A percentile compares a stretch with the other conserved stretches of the same genome.
These are phyloP conservation scores for Helenozyma baotianmanensis DNA, from an alignment of 805 yeast species.

Conservation along the genomic window DNA sequence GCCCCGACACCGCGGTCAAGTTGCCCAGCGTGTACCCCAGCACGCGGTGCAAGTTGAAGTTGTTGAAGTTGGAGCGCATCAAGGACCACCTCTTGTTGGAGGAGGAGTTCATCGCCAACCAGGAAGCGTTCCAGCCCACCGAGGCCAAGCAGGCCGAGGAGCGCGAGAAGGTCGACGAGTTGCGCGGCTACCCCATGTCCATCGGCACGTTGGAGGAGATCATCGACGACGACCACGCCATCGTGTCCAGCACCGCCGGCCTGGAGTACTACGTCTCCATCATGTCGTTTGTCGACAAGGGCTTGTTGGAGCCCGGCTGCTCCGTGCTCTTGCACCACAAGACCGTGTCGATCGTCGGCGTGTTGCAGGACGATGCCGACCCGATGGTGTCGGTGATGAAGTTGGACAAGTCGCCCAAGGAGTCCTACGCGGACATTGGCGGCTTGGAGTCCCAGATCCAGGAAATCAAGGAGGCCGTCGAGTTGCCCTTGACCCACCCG, in stretches of 20 bases:
- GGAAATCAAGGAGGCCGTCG: conserved; percentile 96
- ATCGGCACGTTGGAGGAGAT: conserved; percentile 96
- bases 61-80: conserved; percentile 90
- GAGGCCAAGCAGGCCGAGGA: conserved; percentile 97
- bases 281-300: conserved; percentile 94
- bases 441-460: conserved; percentile 94
- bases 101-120: conserved; percentile 93
- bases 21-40: conserved; percentile 87
- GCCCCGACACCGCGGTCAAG: conserved; percentile 79
- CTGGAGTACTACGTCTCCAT: conserved; percentile 97
- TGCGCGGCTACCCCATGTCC: conserved; percentile 94
- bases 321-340: conserved; percentile 93
- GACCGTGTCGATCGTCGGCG: conserved; percentile 95
- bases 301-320: conserved; percentile 93
- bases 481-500: conserved; percentile 92
- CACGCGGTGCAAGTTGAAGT: conserved; percentile 87
- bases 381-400: conserved; percentile 98
- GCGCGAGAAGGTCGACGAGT: conserved; percentile 88
- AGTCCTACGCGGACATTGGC: conserved; percentile 94
- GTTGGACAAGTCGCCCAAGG: conserved; percentile 95
- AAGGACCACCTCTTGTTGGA: conserved; percentile 93
- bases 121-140: conserved; percentile 91
- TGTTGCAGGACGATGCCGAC: conserved; percentile 95
- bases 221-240: conserved; percentile 97
- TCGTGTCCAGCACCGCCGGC: conserved; percentile 92